A percentile compares a stretch with the other conserved stretches of the same genome.
Evolutionary conservation across 257 asterid genomes (phyloP).

Genomic region (Solanum neorickii): DNA sequence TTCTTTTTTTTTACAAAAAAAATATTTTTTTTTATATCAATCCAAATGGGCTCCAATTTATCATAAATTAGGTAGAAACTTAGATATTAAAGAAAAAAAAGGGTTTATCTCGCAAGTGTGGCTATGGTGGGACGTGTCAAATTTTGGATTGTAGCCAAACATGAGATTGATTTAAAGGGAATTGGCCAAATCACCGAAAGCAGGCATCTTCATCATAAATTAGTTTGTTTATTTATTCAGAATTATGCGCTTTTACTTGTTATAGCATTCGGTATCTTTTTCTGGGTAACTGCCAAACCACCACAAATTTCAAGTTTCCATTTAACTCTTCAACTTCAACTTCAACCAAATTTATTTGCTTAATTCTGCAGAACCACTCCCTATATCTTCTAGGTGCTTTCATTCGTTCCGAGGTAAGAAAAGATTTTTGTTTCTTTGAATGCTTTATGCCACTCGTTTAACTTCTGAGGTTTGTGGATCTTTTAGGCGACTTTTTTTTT

Average conservation of each 20-base stretch:
- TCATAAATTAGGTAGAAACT: neutral
- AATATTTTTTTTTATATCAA: too few relatives aligned
- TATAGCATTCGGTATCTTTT: neutral
- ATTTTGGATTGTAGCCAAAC: neutral
- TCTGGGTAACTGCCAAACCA: neutral
- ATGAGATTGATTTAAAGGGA: neutral
- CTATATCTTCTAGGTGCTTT: neutral
- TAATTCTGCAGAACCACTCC: neutral
- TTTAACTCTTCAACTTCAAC: neutral
- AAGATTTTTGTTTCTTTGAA: neutral
- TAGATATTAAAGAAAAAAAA: neutral
- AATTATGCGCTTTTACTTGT: neutral
- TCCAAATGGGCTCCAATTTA: neutral
- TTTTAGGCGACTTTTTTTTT: neutral
- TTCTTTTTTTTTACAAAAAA: too few relatives aligned
- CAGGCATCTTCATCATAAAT: neutral
- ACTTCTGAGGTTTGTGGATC: neutral
- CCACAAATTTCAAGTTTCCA: neutral
- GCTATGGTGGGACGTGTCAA: neutral
- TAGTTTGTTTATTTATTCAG: neutral
- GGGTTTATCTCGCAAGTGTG: neutral
- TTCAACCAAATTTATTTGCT: neutral
- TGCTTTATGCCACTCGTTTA: neutral
- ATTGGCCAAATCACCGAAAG: slow-evolving; percentile 6
- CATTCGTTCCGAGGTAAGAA: neutral